Base-by-base conservation (phyloP, 2,329 filamentous ascomycete genomes). In the Diatrype stigma region DNA sequence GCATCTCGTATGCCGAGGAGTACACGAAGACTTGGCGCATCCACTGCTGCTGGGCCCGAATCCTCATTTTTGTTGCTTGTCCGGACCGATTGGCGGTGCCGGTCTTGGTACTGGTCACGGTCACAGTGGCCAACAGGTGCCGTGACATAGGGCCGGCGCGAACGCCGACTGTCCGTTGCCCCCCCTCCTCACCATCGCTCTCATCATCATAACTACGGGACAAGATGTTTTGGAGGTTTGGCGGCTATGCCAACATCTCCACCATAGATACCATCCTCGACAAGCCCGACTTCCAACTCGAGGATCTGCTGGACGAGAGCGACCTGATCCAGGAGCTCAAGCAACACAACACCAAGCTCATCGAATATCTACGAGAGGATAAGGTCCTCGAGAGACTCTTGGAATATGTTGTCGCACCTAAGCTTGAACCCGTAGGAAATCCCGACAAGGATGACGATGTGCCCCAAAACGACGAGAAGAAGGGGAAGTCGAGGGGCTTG, bases 141-240 rank as follows among this genome's bases (percentile, higher is more conserved):
- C 51, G 54, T 57, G 56, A 57, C 58, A 52, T 56, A 59, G 59
- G 57, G 55, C n/a, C n/a, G n/a, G n/a, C n/a, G n/a, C n/a, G n/a
- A n/a, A n/a, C 26, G 26, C 26, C 26, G 26, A 30, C 26, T 30
- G 26, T 10, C 26, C 26, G 26, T 10, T 30, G 26, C 10, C 26
- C 42, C 6, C 26, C 10, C 5, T 30, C 26, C 5, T 10, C 26
- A 30, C 26, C 26, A 30, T 30, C 26, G 26, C 10, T 10, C 6
- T 30, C 26, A 30, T 30, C 26, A 5, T 30, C 26, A 5, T 10
- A 12, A 59, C 49, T 45, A 51, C 48, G 47, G 56, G 69, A 67
- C 85, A 93, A 73, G 78, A 99, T 99, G 94, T 99, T 99, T 75
- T 99, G 94, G 94, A 88, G 93, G 75, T 99, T 97, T 81, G 93